Percentiles rank a stretch among this genome's conserved stretches.
These are phyloP conservation scores for Phialocephala sp. DNA, from an alignment of 2,329 filamentous ascomycete genomes.

Conservation along the genomic window DNA sequence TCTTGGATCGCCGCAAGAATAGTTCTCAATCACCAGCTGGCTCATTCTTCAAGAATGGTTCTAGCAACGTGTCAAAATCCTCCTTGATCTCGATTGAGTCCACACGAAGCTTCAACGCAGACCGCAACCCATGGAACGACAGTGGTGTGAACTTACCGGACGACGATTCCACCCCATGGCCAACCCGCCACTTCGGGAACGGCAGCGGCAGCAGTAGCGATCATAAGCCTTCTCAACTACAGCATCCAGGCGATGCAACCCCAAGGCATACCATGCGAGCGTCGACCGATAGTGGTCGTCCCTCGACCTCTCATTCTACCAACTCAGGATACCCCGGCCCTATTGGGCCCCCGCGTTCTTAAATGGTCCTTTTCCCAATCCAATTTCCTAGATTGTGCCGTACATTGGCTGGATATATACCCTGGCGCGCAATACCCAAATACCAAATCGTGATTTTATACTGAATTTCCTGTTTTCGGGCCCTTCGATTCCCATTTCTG, in stretches of 20 bases:
- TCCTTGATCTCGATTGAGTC: conserved; percentile 96
- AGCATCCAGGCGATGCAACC: conserved; percentile 80
- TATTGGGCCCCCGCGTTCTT: conserved; percentile 84
- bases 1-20: conserved; percentile 94
- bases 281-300: conserved; percentile 89
- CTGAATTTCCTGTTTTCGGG: conserved; percentile 32
- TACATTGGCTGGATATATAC: conserved; percentile 45
- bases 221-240: conserved; percentile 63
- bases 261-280: conserved; percentile 83
- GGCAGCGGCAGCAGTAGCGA: conserved; percentile 60
- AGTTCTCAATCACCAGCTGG: conserved; percentile 81
- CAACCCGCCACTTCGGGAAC: conserved; percentile 67
- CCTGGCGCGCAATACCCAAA: conserved; percentile 44
- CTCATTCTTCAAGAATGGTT: conserved; percentile 91
- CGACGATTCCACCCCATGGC: conserved; percentile 73
- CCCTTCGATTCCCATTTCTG: conserved; percentile 26
- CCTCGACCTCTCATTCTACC: conserved; percentile 93
- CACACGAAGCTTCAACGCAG: conserved; percentile 85
- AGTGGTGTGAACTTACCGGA: conserved; percentile 93
- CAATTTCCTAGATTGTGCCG: conserved; percentile 41
- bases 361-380: conserved; percentile 37
- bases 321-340: conserved; percentile 95
- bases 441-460: conserved; percentile 41
- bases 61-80: conserved; percentile 88
- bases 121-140: conserved; percentile 98